Conservation (phyloP, 2,329 filamentous ascomycete species). For the Aureobasidium sp. region DNA sequence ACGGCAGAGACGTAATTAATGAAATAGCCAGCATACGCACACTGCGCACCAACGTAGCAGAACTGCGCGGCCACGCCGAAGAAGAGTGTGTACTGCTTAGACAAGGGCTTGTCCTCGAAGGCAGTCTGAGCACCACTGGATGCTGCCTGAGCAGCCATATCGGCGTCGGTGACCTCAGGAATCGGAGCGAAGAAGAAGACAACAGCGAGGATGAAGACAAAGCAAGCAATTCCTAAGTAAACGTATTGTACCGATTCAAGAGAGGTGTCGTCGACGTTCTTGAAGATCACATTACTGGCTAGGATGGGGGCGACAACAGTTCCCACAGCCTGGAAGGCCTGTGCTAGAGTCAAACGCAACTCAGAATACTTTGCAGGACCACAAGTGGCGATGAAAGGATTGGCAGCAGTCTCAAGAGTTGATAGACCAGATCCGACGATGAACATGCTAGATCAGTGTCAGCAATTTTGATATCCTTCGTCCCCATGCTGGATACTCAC, state of each 20-base stretch:
- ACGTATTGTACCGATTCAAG: conserved; percentile 57
- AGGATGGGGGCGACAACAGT: conserved; percentile 54
- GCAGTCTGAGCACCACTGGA: conserved; percentile 22
- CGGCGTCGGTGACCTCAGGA: conserved; percentile 53
- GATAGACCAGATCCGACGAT: conserved; percentile 46
- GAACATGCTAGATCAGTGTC: conserved; percentile 41
- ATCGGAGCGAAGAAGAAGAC: conserved; percentile 53
- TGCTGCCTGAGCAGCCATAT: conserved; percentile 49
- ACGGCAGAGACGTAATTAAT: conserved; percentile 55
- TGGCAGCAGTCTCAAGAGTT: conserved; percentile 53
- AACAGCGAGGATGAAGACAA: conserved; percentile 49
- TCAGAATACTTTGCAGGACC: conserved; percentile 54
- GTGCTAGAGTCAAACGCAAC: conserved; percentile 52
- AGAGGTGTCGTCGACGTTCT: conserved; percentile 43
- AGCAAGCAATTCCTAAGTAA: conserved; percentile 56
- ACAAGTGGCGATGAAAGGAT: conserved; percentile 48
- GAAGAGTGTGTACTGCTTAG: conserved; percentile 63
- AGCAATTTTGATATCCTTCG: neutral
- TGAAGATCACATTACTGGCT: conserved; percentile 56
- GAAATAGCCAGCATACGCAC: conserved; percentile 40
- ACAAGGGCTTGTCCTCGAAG: conserved; percentile 42
- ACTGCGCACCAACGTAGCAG: conserved; percentile 71
- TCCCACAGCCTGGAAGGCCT: conserved; percentile 53
- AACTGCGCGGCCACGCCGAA: conserved; percentile 71
- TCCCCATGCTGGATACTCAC: neutral